Evolutionary conservation across 2,329 filamentous ascomycete species (phyloP).

Genomic region (Pseudogymnoascus sp.): DNA sequence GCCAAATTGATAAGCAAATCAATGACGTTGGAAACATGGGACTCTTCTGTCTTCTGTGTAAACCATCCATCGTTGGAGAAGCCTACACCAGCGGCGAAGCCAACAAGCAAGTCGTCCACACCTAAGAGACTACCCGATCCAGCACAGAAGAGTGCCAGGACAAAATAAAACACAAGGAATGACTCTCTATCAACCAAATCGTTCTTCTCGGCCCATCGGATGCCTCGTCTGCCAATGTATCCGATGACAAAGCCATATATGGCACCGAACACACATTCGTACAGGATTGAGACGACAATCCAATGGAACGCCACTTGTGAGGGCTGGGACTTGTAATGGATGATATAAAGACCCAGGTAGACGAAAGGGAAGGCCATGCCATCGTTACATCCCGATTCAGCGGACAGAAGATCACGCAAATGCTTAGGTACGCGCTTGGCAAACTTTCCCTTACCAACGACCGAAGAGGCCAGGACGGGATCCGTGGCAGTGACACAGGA

Average conservation of each 20-base stretch:
- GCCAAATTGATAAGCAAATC: conserved; percentile 93
- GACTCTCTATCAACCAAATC: conserved; percentile 93
- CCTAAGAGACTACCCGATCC: conserved; percentile 88
- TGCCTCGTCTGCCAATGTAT: conserved; percentile 83
- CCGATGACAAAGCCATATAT: conserved; percentile 82
- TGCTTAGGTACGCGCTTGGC: conserved; percentile 96
- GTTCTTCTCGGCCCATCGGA: conserved; percentile 77
- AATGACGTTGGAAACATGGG: conserved; percentile 98
- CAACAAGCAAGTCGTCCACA: conserved; percentile 87
- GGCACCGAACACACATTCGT: conserved; percentile 92
- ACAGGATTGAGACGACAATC: conserved; percentile 83
- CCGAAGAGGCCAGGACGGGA: conserved; percentile 91
- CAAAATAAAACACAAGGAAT: conserved; percentile 98
- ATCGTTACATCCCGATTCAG: conserved; percentile 97
- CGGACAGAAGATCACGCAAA: conserved; percentile 87
- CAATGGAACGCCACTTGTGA: conserved; percentile 72
- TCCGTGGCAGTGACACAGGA: conserved; percentile 97
- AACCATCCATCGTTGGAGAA: conserved; percentile 99
- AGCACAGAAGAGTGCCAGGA: conserved; percentile 89
- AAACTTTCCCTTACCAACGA: conserved; percentile 98
- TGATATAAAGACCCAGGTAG: conserved; percentile 85
- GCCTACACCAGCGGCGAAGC: conserved; percentile 92
- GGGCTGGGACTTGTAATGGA: conserved; percentile 68
- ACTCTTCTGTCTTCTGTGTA: conserved; percentile 94
- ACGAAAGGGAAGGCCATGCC: conserved; percentile 99